Percentiles rank a stretch among this genome's conserved stretches.
Conservation (phyloP, 2,329 filamentous ascomycete species). For the Rhinocladiella similis region DNA sequence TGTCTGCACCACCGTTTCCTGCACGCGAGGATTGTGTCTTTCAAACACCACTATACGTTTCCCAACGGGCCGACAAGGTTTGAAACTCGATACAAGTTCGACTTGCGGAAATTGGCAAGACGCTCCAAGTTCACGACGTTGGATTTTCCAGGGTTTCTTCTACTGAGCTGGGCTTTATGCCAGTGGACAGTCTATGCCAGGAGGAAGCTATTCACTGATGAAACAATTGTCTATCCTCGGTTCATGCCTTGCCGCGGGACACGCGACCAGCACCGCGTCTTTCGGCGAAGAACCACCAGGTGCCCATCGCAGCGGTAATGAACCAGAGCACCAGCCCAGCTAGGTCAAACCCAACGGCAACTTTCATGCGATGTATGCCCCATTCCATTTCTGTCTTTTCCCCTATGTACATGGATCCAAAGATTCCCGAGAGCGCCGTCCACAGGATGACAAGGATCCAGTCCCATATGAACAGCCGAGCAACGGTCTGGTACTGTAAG, state of each 20-base stretch:
- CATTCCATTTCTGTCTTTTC: conserved; percentile 64
- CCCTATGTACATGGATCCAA: conserved; percentile 76
- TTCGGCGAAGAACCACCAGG: conserved; percentile 12
- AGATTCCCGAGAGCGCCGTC: conserved; percentile 79
- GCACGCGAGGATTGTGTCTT: no score
- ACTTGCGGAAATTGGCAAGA: no score
- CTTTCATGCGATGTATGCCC: conserved; percentile 75
- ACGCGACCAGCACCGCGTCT: conserved; percentile 5
- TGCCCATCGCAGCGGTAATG: conserved; percentile 51
- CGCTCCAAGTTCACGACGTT: no score
- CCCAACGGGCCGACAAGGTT: no score
- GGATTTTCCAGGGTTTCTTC: no score
- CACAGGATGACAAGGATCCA: conserved; percentile 73
- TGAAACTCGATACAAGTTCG: no score
- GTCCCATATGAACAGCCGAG: conserved; percentile 64
- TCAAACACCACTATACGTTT: no score
- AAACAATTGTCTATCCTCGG: no score
- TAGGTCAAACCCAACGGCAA: conserved; percentile 81
- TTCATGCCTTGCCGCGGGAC: background rate
- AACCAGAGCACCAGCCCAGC: conserved; percentile 76
- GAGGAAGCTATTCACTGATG: no score
- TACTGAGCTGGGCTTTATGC: no score
- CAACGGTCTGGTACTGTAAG: conserved; percentile 36
- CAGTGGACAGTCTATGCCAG: no score
- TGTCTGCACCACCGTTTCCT: no score